Base-by-base conservation (phyloP, 169 alveolate species). In the Eimeria nieschulzi region DNA sequence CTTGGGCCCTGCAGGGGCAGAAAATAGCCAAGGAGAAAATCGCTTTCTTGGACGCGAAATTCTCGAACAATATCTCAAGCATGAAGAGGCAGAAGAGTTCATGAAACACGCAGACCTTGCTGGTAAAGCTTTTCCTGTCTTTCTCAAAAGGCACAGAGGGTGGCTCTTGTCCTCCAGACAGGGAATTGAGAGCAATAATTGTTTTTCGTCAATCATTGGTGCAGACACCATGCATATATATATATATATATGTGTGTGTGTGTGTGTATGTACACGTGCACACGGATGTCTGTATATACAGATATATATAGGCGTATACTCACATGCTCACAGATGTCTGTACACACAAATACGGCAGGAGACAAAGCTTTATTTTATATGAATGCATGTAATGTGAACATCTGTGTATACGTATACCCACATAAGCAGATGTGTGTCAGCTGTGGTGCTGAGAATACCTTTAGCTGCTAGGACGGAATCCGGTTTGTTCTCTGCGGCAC, bases 81-180 rank as follows among this genome's bases (percentile, higher is more conserved):
- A 82, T 0, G 90, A 90, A 8, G 93, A 90, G 17, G 90, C 76
- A 0, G 90, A 90, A n/a, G 91, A 90, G 39, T 75, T 90, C 72
- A 64, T 76, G 82, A 68, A 51, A 68, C 76, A 79, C 23, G 90
- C 85, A 17, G 93, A 90, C 84, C 63, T 79, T 13, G 90, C 93
- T 1, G 90, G 93, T 90, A 61, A 10, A 26, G 7, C 6, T 0
- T 0, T 3, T 33, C 46, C 46, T 33, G 46, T 0, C 46, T 33
- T 33, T 33, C 3, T 33, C 0, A 33, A 33, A 33, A 3, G 3
- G 3, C 46, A 33, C 46, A 33, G 46, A 33, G 46, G 46, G 46
- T 33, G 46, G 46, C 46, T 3, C 46, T 33, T 33, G 46, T 33
- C 46, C 46, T 33, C 46, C 46, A 33, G 3, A 33, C 46, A 33